Percentiles rank a stretch among this genome's conserved stretches.
Conservation (phyloP, 805 yeast species). For the Nakazawaea ishiwadae region DNA sequence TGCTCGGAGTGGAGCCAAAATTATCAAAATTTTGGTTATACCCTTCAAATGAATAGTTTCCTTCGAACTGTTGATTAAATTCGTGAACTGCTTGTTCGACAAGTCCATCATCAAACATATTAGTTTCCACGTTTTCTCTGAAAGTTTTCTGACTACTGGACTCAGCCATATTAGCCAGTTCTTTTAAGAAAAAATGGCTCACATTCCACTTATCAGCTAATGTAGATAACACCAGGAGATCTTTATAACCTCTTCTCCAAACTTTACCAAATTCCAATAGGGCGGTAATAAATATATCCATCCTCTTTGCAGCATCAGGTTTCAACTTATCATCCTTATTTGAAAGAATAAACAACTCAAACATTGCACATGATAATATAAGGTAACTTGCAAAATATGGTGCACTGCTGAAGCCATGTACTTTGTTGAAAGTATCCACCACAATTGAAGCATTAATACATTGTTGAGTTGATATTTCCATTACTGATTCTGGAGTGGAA, state of each 20-base stretch:
- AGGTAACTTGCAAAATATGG: constrained; percentile 30
- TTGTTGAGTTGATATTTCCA: constrained; percentile 20
- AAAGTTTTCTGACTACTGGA: not conserved
- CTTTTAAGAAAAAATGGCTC: constrained; percentile 5
- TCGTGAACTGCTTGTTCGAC: constrained; percentile 2
- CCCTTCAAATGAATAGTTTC: constrained; percentile 1
- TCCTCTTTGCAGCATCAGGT: constrained; percentile 16
- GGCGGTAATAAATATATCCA: constrained; percentile 20
- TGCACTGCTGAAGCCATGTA: constrained; percentile 16
- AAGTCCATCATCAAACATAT: not conserved
- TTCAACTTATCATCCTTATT: constrained; percentile 20
- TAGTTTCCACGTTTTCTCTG: constrained; percentile 5
- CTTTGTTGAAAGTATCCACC: constrained; percentile 15
- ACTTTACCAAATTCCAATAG: constrained; percentile 20
- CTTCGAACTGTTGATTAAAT: constrained; percentile 4
- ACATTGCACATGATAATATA: constrained; percentile 26
- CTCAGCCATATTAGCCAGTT: constrained; percentile 9
- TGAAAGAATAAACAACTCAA: constrained; percentile 27
- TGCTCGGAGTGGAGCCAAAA: too few relatives aligned
- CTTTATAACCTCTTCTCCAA: constrained; percentile 28
- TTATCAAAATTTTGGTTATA: not conserved
- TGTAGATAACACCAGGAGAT: constrained; percentile 21
- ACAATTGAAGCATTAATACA: constrained; percentile 21
- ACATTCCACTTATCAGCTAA: constrained; percentile 25
- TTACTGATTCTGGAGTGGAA: constrained; percentile 24